Evolutionary conservation across 352 stramenopile species (phyloP), one percentile per base, ranked within the genome.

Genomic region (Globisporangium cederbergense): DNA sequence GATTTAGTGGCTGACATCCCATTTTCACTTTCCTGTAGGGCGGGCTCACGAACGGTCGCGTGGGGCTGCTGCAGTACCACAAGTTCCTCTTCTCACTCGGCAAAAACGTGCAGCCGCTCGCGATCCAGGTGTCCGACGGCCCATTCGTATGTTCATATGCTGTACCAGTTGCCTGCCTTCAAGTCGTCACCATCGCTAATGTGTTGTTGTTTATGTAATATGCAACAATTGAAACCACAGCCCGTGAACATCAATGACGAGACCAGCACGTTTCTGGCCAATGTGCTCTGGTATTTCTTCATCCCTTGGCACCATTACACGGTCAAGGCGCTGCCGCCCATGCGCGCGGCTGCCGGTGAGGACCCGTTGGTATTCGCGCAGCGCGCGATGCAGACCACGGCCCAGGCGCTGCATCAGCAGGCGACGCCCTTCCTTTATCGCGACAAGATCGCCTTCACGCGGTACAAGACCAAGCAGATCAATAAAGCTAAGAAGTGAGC

Each of bases 171-270:
- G 25, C 25, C 25, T 28, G 25, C 25, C 25, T 28, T 28, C 25
- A 28, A 28, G 25, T 2, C 25, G 25, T 28, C 25, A 28, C 25
- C 25, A 28, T 28, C 25, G 25, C 25, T 28, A 28, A 28, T 28
- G 25, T 28, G 25, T 28, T 25, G 22, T 25, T 28, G 25, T 40
- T 25, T 59, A 8, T 58, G 25, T 13, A 18, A 45, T n/a, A 45
- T 45, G 40, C 40, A 14, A 45, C 25, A 28, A 28, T 28, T 28
- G 25, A 28, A 28, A 28, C 25, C 25, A 28, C 25, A 89, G 78
- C 82, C 82, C 14, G 72, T 91, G 47, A 89, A 91, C 56, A 88
- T 89, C 65, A 91, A 91, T 43, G 82, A 89, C 67, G 82, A 91
- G 69, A 89, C 82, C 22, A 89, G 80, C 56, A 89, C 82, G 38